Base-by-base conservation (phyloP, 495 filamentous ascomycete genomes). In the Hyphodiscus hymeniophilus region DNA sequence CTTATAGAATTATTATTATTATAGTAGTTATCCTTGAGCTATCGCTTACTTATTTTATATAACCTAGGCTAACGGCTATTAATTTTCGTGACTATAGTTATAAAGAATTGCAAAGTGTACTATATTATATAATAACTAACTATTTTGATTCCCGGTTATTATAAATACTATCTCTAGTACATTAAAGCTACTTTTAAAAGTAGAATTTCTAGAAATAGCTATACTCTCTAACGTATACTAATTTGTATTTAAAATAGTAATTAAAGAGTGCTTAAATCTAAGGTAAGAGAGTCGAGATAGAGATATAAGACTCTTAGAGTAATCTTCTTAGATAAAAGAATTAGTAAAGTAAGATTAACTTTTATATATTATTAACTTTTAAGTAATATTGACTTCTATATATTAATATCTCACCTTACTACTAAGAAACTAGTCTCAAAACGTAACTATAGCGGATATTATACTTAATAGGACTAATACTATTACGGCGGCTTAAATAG, bases 11-110 rank as follows among this genome's bases (percentile, higher is more conserved):
- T n/a, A n/a, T n/a, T n/a, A n/a, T n/a, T n/a, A n/a, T n/a, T 39
- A 51, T 45, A 51, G 48, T 22, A 51, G 42, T 46, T 33, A 51
- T 51, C 48, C 22, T 38, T 45, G 48, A 51, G 41, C 48, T 51
- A 23, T 51, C 28, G 41, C 41, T 51, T 7, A 51, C 48, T 51
- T 4, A 23, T 45, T 45, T n/a, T n/a, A 7, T 36, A n/a, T 36
- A 36, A 36, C 33, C 33, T 36, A n/a, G 30, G 33, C 33, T 36
- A n/a, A 36, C 33, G 33, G 33, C 16, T 36, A 36, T 36, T 18
- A 36, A 5, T 5, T 36, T 36, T 36, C 33, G 33, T 36, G 33
- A n/a, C 12, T n/a, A 36, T n/a, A 36, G 33, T 18, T n/a, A 7
- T 36, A 3, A 36, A 36, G 33, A 36, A n/a, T n/a, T n/a, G n/a